phyloP scores from a whole-genome alignment of 1,284 basidiomycete species.

The Irpex sp. region DNA sequence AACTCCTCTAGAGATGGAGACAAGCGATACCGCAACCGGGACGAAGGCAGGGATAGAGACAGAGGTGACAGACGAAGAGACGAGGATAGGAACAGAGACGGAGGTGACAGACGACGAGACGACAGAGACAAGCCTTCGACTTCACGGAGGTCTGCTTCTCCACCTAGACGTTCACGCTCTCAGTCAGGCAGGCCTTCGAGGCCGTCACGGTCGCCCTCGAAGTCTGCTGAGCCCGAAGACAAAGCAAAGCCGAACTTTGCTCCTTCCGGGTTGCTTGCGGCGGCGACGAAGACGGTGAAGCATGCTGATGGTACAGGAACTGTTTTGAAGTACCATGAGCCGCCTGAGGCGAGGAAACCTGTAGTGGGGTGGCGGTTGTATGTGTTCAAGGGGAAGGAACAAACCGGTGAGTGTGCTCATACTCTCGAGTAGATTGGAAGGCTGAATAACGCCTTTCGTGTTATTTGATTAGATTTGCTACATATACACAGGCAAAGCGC shows the following conservation, averaged over 20 bases:
- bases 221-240: constrained; percentile 28
- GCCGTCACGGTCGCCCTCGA: constrained; percentile 30
- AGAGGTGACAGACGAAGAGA: constrained; percentile 1
- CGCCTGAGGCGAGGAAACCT: constrained; percentile 95
- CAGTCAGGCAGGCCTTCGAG: constrained; percentile 21
- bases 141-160: constrained; percentile 52
- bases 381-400: constrained; percentile 93
- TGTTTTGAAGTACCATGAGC: constrained; percentile 97
- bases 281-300: constrained; percentile 87
- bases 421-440: not conserved
- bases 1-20: not conserved
- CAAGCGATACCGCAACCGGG: constrained; percentile 6
- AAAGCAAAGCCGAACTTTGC: constrained; percentile 85
- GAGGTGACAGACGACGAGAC: not conserved
- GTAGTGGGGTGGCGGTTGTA: constrained; percentile 88
- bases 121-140: constrained; percentile 24
- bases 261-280: constrained; percentile 87
- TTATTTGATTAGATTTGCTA: constrained; percentile 61
- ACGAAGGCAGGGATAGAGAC: constrained; percentile 7
- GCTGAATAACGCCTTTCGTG: not conserved
- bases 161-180: constrained; percentile 34
- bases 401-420: constrained; percentile 65
- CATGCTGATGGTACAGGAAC: constrained; percentile 73
- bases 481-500: constrained; percentile 92
- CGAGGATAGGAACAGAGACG: constrained; percentile 1